Percentiles rank a stretch among this genome's conserved stretches.
Evolutionary conservation across 1,139 yeast species (phyloP).

Genomic region (Schwanniomyces etchellsii): DNA sequence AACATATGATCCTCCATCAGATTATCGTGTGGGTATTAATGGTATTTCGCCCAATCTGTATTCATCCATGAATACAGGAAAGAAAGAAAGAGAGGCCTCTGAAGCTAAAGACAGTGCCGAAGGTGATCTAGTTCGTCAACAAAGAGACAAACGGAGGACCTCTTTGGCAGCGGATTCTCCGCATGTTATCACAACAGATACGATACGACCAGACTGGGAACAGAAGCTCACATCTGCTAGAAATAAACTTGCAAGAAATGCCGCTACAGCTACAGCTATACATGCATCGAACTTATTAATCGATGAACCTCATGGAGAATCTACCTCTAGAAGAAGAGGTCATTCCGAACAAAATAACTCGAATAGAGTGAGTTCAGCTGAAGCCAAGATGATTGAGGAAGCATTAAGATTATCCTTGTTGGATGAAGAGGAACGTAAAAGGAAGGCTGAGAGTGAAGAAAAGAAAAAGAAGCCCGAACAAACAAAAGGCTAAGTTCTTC

Average conservation of each 20-base stretch:
- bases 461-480: conserved; percentile 2
- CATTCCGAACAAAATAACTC: conserved; percentile 10
- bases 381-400: conserved; percentile 78
- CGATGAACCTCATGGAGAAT: conserved; percentile 18
- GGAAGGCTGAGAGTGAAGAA: conserved; percentile 16
- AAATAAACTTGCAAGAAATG: conserved; percentile 70
- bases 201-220: conserved; percentile 92
- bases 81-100: conserved; percentile 4
- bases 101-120: neutral
- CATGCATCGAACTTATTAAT: conserved; percentile 72
- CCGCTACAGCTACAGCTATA: conserved; percentile 92
- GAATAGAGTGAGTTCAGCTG: conserved; percentile 32
- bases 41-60: conserved; percentile 40
- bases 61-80: conserved; percentile 9
- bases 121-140: too few relatives aligned
- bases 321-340: conserved; percentile 8
- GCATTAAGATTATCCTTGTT: conserved; percentile 70
- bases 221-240: conserved; percentile 64
- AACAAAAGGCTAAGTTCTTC: conserved; percentile 1
- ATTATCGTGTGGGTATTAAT: conserved; percentile 49
- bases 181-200: conserved; percentile 71
- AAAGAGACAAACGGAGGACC: conserved; percentile 20
- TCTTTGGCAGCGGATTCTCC: conserved; percentile 59
- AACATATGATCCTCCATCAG: conserved; percentile 61
- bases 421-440: conserved; percentile 58